Percentiles rank a stretch among this genome's conserved stretches.
Evolutionary conservation across 345 rosid genomes (phyloP).

Genomic region (Conringia planisiliqua): DNA sequence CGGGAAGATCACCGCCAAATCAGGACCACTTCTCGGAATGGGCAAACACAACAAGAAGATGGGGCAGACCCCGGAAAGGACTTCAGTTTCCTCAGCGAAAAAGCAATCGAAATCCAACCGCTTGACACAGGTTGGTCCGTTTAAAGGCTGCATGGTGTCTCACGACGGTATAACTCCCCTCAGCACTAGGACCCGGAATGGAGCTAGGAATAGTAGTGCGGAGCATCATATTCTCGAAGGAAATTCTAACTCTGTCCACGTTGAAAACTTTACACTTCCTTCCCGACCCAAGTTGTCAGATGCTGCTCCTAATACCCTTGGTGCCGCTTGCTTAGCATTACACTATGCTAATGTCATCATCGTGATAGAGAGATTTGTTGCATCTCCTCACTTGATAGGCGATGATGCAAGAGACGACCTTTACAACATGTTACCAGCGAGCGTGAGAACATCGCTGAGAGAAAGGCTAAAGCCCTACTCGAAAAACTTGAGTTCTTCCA

Average conservation of each 20-base stretch:
- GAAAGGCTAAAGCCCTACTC: constrained; percentile 71
- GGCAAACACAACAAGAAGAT: constrained; percentile 49
- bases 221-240: constrained; percentile 25
- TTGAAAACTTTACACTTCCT: constrained; percentile 18
- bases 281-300: constrained; percentile 49
- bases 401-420: constrained; percentile 95
- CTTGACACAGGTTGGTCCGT: constrained; percentile 79
- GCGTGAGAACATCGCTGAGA: constrained; percentile 64
- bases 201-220: constrained; percentile 37
- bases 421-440: constrained; percentile 88
- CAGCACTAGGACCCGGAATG: constrained; percentile 38
- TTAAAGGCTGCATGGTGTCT: constrained; percentile 65
- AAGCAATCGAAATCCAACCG: constrained; percentile 50
- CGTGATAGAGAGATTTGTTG: constrained; percentile 81
- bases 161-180: constrained; percentile 40
- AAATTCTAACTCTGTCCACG: constrained; percentile 12
- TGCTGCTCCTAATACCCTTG: constrained; percentile 79
- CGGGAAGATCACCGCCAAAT: constrained; percentile 46
- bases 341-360: constrained; percentile 94
- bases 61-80: constrained; percentile 50
- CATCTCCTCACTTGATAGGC: constrained; percentile 92
- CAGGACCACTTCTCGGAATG: constrained; percentile 54
- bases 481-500: constrained; percentile 55
- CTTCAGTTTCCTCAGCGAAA: constrained; percentile 41
- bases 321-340: constrained; percentile 84